Percentiles rank a stretch among this genome's conserved stretches.
These are phyloP conservation scores for Coriaria nepalensis DNA, from an alignment of 306 rosid species.

Conservation along the genomic window DNA sequence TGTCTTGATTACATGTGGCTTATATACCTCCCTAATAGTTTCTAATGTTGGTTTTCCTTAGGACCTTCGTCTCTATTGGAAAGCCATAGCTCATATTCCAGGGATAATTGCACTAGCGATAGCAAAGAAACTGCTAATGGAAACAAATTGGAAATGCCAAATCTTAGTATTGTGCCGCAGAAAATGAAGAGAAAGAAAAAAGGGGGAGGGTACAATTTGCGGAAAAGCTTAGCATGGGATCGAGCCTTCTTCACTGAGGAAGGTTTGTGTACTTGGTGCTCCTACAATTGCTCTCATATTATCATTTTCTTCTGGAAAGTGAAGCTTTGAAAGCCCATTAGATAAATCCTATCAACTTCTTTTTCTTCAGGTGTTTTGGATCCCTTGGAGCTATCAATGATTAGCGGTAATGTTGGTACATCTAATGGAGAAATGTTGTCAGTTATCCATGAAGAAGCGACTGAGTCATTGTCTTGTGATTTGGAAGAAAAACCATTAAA, in stretches of 20 bases:
- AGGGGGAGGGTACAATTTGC: conserved; percentile 61
- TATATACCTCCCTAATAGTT: no score
- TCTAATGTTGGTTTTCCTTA: no score
- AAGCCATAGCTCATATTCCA: no score
- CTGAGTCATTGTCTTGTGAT: not conserved
- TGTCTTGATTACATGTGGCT: no score
- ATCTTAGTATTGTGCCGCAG: conserved; percentile 47
- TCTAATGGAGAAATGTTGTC: conserved; percentile 24
- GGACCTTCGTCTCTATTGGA: no score
- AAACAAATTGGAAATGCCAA: conserved; percentile 31
- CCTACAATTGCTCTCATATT: not conserved
- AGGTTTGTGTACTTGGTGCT: conserved; percentile 22
- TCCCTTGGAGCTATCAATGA: conserved; percentile 64
- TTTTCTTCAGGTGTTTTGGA: conserved; percentile 58
- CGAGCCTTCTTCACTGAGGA: conserved; percentile 83
- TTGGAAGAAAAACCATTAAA: conserved; percentile 38
- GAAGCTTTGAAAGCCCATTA: not conserved
- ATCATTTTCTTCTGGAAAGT: not conserved
- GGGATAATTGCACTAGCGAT: no score
- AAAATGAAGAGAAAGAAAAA: conserved; percentile 78
- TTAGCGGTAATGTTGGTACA: conserved; percentile 36
- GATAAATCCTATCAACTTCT: not conserved
- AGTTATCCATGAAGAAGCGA: conserved; percentile 46
- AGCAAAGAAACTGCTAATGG: conserved; percentile 36
- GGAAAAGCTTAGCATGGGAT: conserved; percentile 93